These are phyloP conservation scores for Creolimax fragrantissima DNA, from an alignment of 78 protist species.

Conservation along the genomic window DNA sequence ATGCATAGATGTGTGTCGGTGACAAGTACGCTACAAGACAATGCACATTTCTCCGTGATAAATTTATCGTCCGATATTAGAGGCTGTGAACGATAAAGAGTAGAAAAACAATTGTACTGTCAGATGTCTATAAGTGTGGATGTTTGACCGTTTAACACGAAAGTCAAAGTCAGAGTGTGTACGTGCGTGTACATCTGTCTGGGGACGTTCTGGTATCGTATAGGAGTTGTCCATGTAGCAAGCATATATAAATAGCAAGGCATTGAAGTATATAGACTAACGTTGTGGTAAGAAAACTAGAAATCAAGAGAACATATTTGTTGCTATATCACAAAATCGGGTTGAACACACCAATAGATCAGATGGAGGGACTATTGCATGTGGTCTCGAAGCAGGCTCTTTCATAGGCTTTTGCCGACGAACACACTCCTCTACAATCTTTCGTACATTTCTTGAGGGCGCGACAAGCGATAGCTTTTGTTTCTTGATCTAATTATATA, in stretches of 20 bases:
- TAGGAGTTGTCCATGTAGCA: background rate
- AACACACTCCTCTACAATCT: too few species aligned
- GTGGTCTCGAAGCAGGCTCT: too few species aligned
- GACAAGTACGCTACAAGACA: background rate
- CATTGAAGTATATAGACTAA: background rate
- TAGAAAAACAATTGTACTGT: background rate
- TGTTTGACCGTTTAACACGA: background rate
- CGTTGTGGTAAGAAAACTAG: background rate
- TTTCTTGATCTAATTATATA: too few species aligned
- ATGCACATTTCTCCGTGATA: background rate
- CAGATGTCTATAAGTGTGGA: background rate
- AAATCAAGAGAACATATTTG: too few species aligned
- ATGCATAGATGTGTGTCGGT: background rate
- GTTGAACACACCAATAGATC: background rate
- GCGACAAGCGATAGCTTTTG: too few species aligned
- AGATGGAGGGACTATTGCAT: too few species aligned
- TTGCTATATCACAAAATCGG: background rate
- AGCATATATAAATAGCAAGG: too few species aligned
- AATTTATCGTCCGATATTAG: background rate
- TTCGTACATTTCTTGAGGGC: too few species aligned
- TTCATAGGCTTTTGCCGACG: too few species aligned
- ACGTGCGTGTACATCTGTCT: background rate
- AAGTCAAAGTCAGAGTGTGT: background rate
- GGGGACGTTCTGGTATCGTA: background rate
- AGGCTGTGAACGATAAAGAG: background rate